These are phyloP conservation scores for Paecilomyces sp. DNA, from an alignment of 2,329 filamentous ascomycete genomes.

Conservation along the genomic window DNA sequence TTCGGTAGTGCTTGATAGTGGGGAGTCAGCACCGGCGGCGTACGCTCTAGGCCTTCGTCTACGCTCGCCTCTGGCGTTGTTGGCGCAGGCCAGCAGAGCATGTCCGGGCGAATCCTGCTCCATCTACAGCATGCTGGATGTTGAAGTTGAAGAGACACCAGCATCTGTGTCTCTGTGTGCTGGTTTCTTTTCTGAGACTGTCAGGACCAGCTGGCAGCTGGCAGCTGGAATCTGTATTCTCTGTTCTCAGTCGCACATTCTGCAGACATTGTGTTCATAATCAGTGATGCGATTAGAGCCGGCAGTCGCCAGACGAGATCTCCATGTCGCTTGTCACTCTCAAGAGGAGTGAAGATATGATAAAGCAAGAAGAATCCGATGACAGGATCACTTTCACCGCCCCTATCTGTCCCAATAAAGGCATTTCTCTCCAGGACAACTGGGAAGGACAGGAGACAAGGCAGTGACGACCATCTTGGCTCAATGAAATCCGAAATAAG, in stretches of 20 bases:
- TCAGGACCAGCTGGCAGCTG: neutral
- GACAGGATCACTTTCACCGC: neutral
- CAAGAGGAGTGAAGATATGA: neutral
- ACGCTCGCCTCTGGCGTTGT: neutral
- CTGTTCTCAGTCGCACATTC: neutral
- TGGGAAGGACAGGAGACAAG: neutral
- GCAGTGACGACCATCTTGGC: neutral
- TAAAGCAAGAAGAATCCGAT: neutral
- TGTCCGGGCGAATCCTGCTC: neutral
- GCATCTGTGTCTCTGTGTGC: neutral
- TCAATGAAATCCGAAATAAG: neutral
- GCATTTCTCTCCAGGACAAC: neutral
- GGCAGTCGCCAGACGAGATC: neutral
- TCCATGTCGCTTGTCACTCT: neutral
- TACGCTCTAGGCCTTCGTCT: neutral
- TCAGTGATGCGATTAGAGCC: neutral
- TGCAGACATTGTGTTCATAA: neutral
- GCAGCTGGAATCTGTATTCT: neutral
- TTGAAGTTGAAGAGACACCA: neutral
- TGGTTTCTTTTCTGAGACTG: neutral
- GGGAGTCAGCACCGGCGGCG: neutral
- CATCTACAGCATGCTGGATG: neutral
- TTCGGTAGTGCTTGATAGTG: neutral
- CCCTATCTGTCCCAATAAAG: neutral
- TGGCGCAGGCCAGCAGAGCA: neutral